Evolutionary conservation across 495 filamentous ascomycete species (phyloP), one percentile per base, ranked within the genome.

Genomic region (Bacidia rubella): DNA sequence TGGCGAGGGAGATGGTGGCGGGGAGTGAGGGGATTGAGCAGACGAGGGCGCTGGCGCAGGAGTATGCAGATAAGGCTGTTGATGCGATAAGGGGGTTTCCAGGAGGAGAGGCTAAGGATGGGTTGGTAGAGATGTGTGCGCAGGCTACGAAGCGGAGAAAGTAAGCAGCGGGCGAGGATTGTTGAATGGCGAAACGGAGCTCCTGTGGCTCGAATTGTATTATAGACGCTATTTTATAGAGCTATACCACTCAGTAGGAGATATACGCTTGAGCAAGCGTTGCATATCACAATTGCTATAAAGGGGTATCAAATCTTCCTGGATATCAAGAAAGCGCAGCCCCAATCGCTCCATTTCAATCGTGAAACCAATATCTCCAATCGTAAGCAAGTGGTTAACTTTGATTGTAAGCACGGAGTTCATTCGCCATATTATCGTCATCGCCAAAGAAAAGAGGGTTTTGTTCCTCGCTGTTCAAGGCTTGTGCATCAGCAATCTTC

Each of bases 61-160:
- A 90, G 54, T 97, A 93, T 63, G 85, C 82, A 20, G 80, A 92
- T 63, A 84, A 85, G 61, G 92, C 92, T n/a, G 82, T 90, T 47
- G 73, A 78, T 17, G 85, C 90, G 17, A 85, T 98, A 58, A 72
- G 74, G 60, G 62, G 67, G 26, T 96, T 97, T 67, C 93, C 92
- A 15, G 83, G 88, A 49, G 86, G 87, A 60, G 92, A 96, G 53
- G 92, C 93, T 38, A 95, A 94, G 69, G 73, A 82, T 21, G 90
- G 88, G 7, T 71, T 98, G 49, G 75, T 92, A 58, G 87, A 95
- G 55, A 95, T 97, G 84, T 90, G 88, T 57, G 77, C 82, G 61
- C 95, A 95, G 71, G 87, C 88, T 1, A 76, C 95, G 71, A 84
- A 87, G 62, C 77, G 92, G 60, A 77, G 87, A 62, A 95, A 95